Conservation (phyloP, 768 basidiomycete species). For the Amanita polypyramis region DNA sequence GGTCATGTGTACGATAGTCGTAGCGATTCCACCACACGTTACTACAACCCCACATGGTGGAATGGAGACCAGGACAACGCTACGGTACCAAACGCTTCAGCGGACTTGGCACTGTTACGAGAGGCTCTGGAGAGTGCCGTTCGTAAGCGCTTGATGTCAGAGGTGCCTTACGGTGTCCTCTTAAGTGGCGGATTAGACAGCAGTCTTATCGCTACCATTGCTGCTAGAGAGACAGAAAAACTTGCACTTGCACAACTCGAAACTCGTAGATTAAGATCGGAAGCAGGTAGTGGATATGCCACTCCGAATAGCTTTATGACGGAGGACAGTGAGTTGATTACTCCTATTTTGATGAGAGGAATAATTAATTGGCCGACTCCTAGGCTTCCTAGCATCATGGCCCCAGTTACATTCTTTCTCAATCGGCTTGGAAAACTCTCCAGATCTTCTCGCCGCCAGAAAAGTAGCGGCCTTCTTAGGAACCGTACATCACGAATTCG, state of each 20-base stretch:
- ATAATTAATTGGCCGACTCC: constrained; percentile 4
- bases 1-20: constrained; percentile 92
- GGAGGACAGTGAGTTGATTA: constrained; percentile 35
- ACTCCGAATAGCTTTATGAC: constrained; percentile 34
- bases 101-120: constrained; percentile 61
- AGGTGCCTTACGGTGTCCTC: constrained; percentile 96
- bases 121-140: constrained; percentile 87
- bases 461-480: constrained; percentile 91
- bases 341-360: neutral
- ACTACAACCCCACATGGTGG: constrained; percentile 89
- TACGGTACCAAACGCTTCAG: constrained; percentile 45
- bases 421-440: constrained; percentile 89
- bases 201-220: constrained; percentile 91
- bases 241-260: constrained; percentile 73
- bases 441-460: constrained; percentile 87
- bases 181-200: constrained; percentile 94
- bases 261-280: constrained; percentile 48
- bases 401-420: constrained; percentile 97
- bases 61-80: constrained; percentile 61
- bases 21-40: constrained; percentile 68
- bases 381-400: constrained; percentile 74
- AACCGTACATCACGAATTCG: constrained; percentile 94
- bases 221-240: constrained; percentile 91
- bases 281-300: constrained; percentile 34
- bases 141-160: constrained; percentile 91